Conservation (phyloP, 352 stramenopile species). For the Thraustochytrium striatum region DNA sequence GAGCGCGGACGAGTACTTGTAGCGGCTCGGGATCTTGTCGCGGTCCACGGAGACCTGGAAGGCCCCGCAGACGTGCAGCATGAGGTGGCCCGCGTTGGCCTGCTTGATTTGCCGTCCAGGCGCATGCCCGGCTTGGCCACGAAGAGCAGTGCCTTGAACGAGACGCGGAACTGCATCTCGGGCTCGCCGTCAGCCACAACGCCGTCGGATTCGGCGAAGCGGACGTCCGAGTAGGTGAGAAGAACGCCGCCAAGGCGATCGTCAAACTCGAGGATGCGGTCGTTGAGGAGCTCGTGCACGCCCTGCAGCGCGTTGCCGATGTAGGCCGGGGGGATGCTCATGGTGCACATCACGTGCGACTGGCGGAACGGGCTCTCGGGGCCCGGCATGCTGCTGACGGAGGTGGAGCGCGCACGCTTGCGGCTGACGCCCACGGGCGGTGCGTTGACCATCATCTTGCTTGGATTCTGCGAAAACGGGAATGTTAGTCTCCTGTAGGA, state of each 20-base stretch:
- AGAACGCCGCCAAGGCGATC: constrained; percentile 11
- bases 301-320: background rate
- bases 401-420: constrained; percentile 27
- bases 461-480: background rate
- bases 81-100: constrained; percentile 4
- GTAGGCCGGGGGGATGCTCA: constrained; percentile 23
- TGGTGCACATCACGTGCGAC: background rate
- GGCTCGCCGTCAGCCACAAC: background rate
- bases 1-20: background rate
- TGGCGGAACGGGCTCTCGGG: background rate
- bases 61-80: background rate
- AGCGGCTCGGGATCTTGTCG: background rate
- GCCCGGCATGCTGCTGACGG: background rate
- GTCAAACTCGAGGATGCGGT: constrained; percentile 28
- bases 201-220: background rate
- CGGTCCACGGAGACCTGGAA: constrained; percentile 7
- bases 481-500: background rate
- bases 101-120: constrained; percentile 23
- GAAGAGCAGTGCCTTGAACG: constrained; percentile 30
- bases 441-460: background rate
- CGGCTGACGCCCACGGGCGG: background rate
- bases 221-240: constrained; percentile 25
- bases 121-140: background rate
- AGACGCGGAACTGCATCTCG: constrained; percentile 7
- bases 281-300: constrained; percentile 32